Evolutionary conservation across 129 eudicot species (phyloP).

Genomic region (Logfia minima): DNA sequence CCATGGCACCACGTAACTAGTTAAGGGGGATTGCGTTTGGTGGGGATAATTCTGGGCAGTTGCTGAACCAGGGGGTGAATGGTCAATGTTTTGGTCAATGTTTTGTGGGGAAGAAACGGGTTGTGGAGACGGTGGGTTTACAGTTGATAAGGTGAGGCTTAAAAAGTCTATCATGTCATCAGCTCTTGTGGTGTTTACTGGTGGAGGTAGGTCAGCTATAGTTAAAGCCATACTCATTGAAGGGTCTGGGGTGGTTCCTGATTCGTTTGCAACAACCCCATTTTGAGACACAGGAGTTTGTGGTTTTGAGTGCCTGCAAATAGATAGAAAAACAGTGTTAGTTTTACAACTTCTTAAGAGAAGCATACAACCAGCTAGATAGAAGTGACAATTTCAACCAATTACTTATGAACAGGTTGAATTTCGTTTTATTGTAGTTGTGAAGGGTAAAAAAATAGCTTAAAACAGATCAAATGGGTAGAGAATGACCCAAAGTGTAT

Average conservation of each 20-base stretch:
- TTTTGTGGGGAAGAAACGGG: slow-evolving; percentile 33
- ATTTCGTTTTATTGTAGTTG: not conserved
- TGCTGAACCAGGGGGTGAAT: slow-evolving; percentile 36
- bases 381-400: not conserved
- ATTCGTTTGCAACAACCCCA: slow-evolving; percentile 10
- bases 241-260: slow-evolving; percentile 12
- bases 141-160: slow-evolving; percentile 61
- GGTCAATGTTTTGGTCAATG: slow-evolving; percentile 35
- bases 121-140: slow-evolving; percentile 39
- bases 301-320: slow-evolving; percentile 71
- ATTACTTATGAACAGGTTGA: not conserved
- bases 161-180: slow-evolving; percentile 75
- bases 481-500: not conserved
- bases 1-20: slow-evolving; percentile 78
- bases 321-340: not conserved
- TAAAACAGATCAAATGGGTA: not conserved
- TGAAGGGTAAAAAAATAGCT: not conserved
- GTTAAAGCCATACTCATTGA: slow-evolving; percentile 59
- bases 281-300: slow-evolving; percentile 36
- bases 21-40: slow-evolving; percentile 34
- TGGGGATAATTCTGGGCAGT: slow-evolving; percentile 25
- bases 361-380: not conserved
- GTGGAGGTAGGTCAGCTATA: slow-evolving; percentile 49
- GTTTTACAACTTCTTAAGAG: not conserved
- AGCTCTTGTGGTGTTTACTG: slow-evolving; percentile 53